Evolutionary conservation across 768 basidiomycete genomes (phyloP), one percentile per base, ranked within the genome.

Genomic region (Gyrodon lividus): DNA sequence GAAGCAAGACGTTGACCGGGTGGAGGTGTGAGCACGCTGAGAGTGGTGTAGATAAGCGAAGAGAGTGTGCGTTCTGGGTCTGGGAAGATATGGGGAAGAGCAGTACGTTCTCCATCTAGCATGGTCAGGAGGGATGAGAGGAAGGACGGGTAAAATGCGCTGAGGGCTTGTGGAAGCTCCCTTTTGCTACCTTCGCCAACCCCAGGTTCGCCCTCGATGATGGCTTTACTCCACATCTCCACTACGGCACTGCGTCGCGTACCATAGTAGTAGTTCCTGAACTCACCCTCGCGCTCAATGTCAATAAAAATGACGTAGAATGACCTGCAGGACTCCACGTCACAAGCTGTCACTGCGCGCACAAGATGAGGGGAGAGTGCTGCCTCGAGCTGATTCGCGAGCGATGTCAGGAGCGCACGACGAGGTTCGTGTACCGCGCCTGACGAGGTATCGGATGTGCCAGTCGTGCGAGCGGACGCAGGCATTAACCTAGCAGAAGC

Each of bases 371-470:
- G 87, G 64, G 90, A 92, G 51, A 96, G 78, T 1, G 89, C 84
- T 1, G 92, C 90, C 72, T 99, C 97, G 42, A 98, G 83, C 68
- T 97, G 90, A 64, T 99, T 98, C 66, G 97, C 93, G 24, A 99
- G 78, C 52, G 86, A 92, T 52, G 94, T 84, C 83, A 98, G 84
- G 28, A 99, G 75, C 3, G 84, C 79, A 33, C 91, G 81, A 20
- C 94, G 82, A 22, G 81, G 82, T 61, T 98, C 95, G 65, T 92
- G 95, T 9, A 56, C 55, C 16, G 61, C 59, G 22, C 51, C 59
- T 6, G 64, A 38, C 4, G 49, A 34, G 22, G 52, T 42, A 7
- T 43, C 41, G 6, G 60, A 46, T 6, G 50, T 44, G 67, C 96
- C 92, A 6, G 89, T 80, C 1, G 91, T 91, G 64, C 95, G 93